These are phyloP conservation scores for Ascochyta lentis DNA, from an alignment of 2,329 filamentous ascomycete genomes.

Conservation along the genomic window DNA sequence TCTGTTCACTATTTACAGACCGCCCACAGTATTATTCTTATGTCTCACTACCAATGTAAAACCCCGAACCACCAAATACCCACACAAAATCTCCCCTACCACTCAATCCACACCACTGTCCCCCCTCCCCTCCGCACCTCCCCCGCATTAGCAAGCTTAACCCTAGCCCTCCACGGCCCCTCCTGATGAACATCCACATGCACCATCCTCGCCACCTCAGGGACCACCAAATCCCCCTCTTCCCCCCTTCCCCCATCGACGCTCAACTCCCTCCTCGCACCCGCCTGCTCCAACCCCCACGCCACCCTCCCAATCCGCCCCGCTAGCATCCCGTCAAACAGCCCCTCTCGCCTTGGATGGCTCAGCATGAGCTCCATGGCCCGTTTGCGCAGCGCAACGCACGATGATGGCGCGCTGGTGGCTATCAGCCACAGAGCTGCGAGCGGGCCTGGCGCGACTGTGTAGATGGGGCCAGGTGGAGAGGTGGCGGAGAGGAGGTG, in stretches of 20 bases:
- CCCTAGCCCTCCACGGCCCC: constrained; percentile 24
- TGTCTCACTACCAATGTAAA: constrained; percentile 12
- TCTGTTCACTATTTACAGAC: constrained; percentile 8
- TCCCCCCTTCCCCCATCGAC: constrained; percentile 12
- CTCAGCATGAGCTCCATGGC: constrained; percentile 36
- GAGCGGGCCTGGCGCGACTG: constrained; percentile 31
- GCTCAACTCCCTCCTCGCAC: constrained; percentile 22
- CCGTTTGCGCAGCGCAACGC: constrained; percentile 28
- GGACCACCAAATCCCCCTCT: constrained; percentile 22
- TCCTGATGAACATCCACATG: constrained; percentile 30
- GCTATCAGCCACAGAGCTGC: constrained; percentile 38
- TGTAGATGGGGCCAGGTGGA: constrained; percentile 33
- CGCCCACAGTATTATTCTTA: constrained; percentile 16
- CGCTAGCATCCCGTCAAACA: constrained; percentile 71
- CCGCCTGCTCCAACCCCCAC: constrained; percentile 37
- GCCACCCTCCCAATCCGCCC: constrained; percentile 37
- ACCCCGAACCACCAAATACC: background rate
- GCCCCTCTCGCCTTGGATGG: constrained; percentile 51
- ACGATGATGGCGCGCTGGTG: constrained; percentile 27
- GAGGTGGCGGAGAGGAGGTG: constrained; percentile 13
- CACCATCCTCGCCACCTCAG: constrained; percentile 29
- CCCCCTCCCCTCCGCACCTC: constrained; percentile 23
- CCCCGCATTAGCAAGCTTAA: constrained; percentile 29
- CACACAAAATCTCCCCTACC: background rate
- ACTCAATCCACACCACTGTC: constrained; percentile 16